These are phyloP conservation scores for Ophiostoma himal-ulmi DNA, from an alignment of 2,329 filamentous ascomycete species.

Conservation along the genomic window DNA sequence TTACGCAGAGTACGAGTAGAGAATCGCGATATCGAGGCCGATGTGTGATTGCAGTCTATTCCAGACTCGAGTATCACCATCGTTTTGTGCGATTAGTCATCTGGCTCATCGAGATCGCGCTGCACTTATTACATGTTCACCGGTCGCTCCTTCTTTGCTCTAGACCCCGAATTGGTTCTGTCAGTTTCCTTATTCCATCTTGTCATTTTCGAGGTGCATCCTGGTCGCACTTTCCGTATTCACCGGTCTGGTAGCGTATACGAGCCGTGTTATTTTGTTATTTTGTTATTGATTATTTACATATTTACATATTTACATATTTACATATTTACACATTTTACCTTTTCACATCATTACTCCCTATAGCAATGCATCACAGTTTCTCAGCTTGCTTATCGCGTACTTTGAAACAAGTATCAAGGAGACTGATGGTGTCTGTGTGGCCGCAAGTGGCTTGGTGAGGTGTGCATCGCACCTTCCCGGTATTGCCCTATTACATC, in stretches of 20 bases:
- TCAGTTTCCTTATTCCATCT: background rate
- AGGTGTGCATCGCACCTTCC: background rate
- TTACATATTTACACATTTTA: background rate
- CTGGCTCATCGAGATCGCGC: background rate
- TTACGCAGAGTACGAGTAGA: no score
- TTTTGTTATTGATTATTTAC: background rate
- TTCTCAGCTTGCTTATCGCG: background rate
- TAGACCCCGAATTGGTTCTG: background rate
- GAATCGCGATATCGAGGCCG: no score
- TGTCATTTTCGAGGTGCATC: background rate
- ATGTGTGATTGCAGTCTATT: no score
- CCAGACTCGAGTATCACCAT: no score
- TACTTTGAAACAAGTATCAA: background rate
- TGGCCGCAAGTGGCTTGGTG: background rate
- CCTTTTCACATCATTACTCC: background rate
- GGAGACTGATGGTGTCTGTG: constrained; percentile 1
- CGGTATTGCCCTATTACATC: background rate
- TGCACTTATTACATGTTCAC: background rate
- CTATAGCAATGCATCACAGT: background rate
- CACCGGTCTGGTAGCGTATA: constrained; percentile 3
- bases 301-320: background rate
- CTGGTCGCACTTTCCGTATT: background rate
- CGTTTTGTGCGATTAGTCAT: background rate
- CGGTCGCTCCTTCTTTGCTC: background rate
- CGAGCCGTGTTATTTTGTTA: background rate